Percentiles rank a stretch among this genome's conserved stretches.
Evolutionary conservation across 441 rosid genomes (phyloP).

Genomic region (Populus hybrid): DNA sequence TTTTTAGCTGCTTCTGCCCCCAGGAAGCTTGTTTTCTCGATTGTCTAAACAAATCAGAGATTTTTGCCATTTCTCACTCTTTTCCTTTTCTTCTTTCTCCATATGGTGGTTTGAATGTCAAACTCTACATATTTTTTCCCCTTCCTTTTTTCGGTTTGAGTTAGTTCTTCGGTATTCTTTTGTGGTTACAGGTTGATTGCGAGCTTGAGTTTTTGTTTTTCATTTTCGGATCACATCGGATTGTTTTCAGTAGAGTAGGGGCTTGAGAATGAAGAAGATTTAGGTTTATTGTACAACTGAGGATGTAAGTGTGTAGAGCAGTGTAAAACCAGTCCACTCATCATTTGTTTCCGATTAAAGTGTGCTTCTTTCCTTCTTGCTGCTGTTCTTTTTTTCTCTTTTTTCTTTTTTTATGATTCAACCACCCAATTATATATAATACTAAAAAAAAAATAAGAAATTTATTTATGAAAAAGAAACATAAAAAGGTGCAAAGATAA

Average conservation of each 20-base stretch:
- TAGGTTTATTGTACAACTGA: slow-evolving; percentile 35
- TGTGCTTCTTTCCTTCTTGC: no score
- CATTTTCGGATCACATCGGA: no score
- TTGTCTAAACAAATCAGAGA: background rate
- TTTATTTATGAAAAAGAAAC: no score
- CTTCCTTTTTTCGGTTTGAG: background rate
- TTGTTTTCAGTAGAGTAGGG: slow-evolving; percentile 5
- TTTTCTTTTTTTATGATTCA: no score
- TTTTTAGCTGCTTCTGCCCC: slow-evolving; percentile 28
- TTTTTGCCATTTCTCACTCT: background rate
- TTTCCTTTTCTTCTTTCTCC: background rate
- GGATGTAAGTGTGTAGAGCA: slow-evolving; percentile 59
- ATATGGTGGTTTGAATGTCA: background rate
- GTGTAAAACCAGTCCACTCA: slow-evolving; percentile 12
- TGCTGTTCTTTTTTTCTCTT: no score
- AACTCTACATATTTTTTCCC: background rate
- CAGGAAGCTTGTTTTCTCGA: background rate
- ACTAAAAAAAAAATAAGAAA: no score
- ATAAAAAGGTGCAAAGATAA: no score
- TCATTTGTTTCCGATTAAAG: no score
- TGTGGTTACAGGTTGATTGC: background rate
- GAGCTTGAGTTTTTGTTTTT: background rate
- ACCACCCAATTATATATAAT: no score
- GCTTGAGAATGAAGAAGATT: slow-evolving; percentile 36
- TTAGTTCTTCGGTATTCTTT: background rate